Evolutionary conservation across 371 early-diverging fungal species (phyloP), one percentile per base, ranked within the genome.

Genomic region (Aphelidium insulamus): DNA sequence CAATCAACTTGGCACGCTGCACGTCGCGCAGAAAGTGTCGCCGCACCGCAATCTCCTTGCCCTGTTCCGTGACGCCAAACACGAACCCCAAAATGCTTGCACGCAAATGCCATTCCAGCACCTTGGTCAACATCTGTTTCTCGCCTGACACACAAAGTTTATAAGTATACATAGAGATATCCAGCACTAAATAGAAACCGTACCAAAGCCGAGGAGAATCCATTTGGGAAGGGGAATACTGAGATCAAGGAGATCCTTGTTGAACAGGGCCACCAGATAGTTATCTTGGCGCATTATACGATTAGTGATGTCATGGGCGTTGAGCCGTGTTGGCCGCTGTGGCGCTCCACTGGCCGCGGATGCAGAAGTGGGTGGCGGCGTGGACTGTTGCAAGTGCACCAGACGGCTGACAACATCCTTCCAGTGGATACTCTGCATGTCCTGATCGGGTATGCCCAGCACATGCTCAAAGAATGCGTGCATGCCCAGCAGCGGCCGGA

Each of bases 221-320:
- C n/a, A n/a, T n/a, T n/a, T 56, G 12, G 56, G 66, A 9, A 69
- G 19, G 0, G 84, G 82, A 3, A 78, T 56, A 1, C 62, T 50
- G 12, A 90, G 57, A 36, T 88, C 61, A 14, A 95, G 50, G 12
- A 84, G 37, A 21, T 88, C 81, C 44, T 81, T 81, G 62, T 90
- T 87, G 52, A 90, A 76, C 30, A 97, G 46, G 5, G 90, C 91
- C 37, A 94, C 74, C 54, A 91, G 49, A 48, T 88, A 94, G 52
- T 97, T 97, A 26, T 97, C 97, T 35, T 73, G 66, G n/a, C 94
- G 73, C 78, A 94, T 70, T 37, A 97, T 90, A 21, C 91, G 70
- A 49, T 80, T 83, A 12, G 87, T 72, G 22, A 94, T 74, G 32
- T 59, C 67, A 39, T 82, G 80, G 5, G 80, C 87, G 40, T 86